A percentile compares a stretch with the other conserved stretches of the same genome.
These are phyloP conservation scores for Phytophthora tubulina DNA, from an alignment of 352 stramenopile genomes.

Conservation along the genomic window DNA sequence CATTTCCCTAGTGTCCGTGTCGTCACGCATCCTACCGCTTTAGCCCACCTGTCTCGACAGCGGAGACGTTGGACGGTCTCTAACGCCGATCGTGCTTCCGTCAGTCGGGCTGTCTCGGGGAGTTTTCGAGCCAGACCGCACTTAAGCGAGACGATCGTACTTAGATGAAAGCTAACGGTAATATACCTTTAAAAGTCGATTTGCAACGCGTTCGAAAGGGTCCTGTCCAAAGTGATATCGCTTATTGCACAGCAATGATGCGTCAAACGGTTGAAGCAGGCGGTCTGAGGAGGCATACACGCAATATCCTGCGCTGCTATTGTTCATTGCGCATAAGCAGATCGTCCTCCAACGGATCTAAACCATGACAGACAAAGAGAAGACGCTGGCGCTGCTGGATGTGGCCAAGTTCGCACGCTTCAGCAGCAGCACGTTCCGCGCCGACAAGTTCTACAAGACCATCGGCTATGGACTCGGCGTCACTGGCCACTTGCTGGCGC, in stretches of 20 bases:
- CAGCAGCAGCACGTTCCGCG: conserved; percentile 63
- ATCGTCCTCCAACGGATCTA: neutral
- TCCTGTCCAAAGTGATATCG: conserved; percentile 23
- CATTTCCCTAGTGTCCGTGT: conserved; percentile 22
- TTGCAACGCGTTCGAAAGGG: too few species aligned
- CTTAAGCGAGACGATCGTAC: neutral
- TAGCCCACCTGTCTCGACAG: conserved; percentile 5
- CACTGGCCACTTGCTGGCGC: conserved; percentile 63
- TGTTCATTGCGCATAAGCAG: conserved; percentile 14
- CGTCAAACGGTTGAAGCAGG: conserved; percentile 30
- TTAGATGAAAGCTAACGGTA: neutral
- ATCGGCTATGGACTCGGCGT: conserved; percentile 77
- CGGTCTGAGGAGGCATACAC: conserved; percentile 4
- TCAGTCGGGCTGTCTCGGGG: too few species aligned
- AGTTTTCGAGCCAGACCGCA: conserved; percentile 18
- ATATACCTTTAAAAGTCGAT: too few species aligned
- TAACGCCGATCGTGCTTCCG: too few species aligned
- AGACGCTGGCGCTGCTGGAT: conserved; percentile 48
- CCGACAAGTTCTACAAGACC: conserved; percentile 89
- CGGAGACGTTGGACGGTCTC: too few species aligned
- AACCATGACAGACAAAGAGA: conserved; percentile 31
- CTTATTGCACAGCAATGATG: conserved; percentile 9
- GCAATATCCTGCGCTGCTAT: conserved; percentile 12
- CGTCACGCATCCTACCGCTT: conserved; percentile 23
- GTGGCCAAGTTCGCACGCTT: conserved; percentile 80